Base-by-base conservation (phyloP, 2,329 filamentous ascomycete species). In the Verticillium nonalfalfae region DNA sequence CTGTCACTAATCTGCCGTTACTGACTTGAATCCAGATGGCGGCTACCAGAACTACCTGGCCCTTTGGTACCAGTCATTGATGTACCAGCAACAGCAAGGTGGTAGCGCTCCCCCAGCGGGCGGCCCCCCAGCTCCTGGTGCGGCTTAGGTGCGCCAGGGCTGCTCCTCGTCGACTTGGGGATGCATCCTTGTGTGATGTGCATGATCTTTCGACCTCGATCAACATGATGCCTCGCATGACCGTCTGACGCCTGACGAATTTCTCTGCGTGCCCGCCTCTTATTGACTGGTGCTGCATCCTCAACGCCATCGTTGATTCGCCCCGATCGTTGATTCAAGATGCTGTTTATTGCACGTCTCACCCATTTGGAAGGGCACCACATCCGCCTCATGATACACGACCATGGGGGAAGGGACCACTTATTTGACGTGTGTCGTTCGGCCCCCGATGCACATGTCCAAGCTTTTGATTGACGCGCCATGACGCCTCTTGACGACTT, bases 21-120 rank as follows among this genome's bases (percentile, higher is more conserved):
- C 72, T 72, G 65, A 72, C 59, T n/a, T 34, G 14, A 31, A 18
- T n/a, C 7, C 64, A 88, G 85, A 93, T 75, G 91, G 91, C 66
- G 91, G 91, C 63, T 94, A 94, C 74, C 84, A 93, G 68, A 89
- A 89, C 68, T 95, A 94, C 72, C 76, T 92, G 62, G 85, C 89
- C 50, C 81, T 93, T 68, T 95, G 90, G 90, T 93, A 92, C 76
- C 87, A 90, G 70, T 90, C 89, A 35, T 69, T 83, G 70, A 73
- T 79, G 71, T 50, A 50, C 45, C 76, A 76, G 65, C 76, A 79
- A 67, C 77, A 75, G 63, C 76, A 77, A 59, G 64, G 64, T 60
- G 64, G 64, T 33, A 72, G 74, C 63, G 73, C 75, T 64, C 70
- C 75, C 67, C 74, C 73, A 63, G 66, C 75, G 21, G 55, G 61